A percentile compares a stretch with the other conserved stretches of the same genome.
phyloP scores from a whole-genome alignment of 805 yeast genomes.

The Groenewaldozyma tartarivorans region DNA sequence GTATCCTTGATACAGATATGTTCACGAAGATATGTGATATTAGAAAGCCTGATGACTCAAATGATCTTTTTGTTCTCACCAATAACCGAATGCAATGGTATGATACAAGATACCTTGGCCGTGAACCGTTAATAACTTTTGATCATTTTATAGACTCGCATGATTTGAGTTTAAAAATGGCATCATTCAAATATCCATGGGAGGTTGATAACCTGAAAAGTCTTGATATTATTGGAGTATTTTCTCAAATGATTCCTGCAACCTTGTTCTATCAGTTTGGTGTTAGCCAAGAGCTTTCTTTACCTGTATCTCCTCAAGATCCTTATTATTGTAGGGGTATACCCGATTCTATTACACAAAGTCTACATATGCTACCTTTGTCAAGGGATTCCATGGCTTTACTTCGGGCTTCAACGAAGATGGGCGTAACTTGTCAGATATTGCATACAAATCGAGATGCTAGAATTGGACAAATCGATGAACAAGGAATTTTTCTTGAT shows the following conservation, averaged over 20 bases:
- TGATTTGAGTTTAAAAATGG: slow-evolving; percentile 45
- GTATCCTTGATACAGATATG: not conserved
- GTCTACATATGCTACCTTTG: slow-evolving; percentile 5
- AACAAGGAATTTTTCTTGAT: not conserved
- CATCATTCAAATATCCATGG: not conserved
- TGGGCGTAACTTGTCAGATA: not conserved
- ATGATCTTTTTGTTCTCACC: slow-evolving; percentile 47
- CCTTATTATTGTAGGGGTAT: slow-evolving; percentile 19
- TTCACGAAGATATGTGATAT: slow-evolving; percentile 14
- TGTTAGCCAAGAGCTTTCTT: slow-evolving; percentile 17
- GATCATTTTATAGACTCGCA: slow-evolving; percentile 50
- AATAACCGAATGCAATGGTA: slow-evolving; percentile 57
- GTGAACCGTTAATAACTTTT: slow-evolving; percentile 51
- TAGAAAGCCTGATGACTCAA: slow-evolving; percentile 16
- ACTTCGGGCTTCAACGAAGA: not conserved
- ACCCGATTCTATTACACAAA: slow-evolving; percentile 7
- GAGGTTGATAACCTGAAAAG: slow-evolving; percentile 20
- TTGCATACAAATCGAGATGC: not conserved
- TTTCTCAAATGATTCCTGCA: slow-evolving; percentile 28
- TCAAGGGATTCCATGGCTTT: not conserved
- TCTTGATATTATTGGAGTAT: slow-evolving; percentile 18
- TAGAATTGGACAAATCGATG: not conserved
- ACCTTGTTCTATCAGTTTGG: slow-evolving; percentile 30
- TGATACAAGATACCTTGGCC: slow-evolving; percentile 26
- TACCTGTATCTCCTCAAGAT: slow-evolving; percentile 33